Evolutionary conservation across 441 rosid genomes (phyloP).

Genomic region (Populus tomentosa): DNA sequence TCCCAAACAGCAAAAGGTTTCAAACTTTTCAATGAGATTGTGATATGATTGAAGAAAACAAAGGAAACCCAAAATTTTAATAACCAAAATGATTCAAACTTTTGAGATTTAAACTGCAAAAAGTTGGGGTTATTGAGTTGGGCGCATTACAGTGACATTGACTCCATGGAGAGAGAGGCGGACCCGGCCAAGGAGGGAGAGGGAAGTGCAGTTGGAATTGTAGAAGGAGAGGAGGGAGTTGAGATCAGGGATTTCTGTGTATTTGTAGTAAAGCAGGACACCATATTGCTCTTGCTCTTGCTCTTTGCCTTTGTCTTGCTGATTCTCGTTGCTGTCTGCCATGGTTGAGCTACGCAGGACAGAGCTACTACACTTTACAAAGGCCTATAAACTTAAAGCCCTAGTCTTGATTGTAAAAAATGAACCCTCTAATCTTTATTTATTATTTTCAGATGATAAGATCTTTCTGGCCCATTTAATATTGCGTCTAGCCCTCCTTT

Average conservation of each 20-base stretch:
- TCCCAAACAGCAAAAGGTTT: not conserved
- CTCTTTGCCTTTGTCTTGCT: slow-evolving; percentile 15
- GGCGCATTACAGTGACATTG: slow-evolving; percentile 53
- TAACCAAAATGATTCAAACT: not conserved
- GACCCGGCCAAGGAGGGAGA: slow-evolving; percentile 79
- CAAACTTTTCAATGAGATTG: not conserved
- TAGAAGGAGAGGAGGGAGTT: slow-evolving; percentile 64
- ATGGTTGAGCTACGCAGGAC: not conserved
- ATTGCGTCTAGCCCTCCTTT: not conserved
- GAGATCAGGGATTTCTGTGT: slow-evolving; percentile 52
- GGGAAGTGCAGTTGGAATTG: slow-evolving; percentile 62
- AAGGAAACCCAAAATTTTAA: not conserved
- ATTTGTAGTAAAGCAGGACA: slow-evolving; percentile 77
- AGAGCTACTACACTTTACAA: not conserved
- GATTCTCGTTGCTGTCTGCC: slow-evolving; percentile 5
- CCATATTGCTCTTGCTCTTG: slow-evolving; percentile 37
- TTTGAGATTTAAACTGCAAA: not conserved
- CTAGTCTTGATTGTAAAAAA: too few relatives aligned
- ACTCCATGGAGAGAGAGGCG: slow-evolving; percentile 85
- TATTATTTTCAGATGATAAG: not conserved
- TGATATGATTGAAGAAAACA: not conserved
- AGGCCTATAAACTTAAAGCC: not conserved
- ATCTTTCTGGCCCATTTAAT: not conserved
- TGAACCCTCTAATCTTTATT: not conserved
- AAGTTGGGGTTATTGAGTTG: not conserved